phyloP scores from a whole-genome alignment of 768 basidiomycete species.

The Mycena galericulata region DNA sequence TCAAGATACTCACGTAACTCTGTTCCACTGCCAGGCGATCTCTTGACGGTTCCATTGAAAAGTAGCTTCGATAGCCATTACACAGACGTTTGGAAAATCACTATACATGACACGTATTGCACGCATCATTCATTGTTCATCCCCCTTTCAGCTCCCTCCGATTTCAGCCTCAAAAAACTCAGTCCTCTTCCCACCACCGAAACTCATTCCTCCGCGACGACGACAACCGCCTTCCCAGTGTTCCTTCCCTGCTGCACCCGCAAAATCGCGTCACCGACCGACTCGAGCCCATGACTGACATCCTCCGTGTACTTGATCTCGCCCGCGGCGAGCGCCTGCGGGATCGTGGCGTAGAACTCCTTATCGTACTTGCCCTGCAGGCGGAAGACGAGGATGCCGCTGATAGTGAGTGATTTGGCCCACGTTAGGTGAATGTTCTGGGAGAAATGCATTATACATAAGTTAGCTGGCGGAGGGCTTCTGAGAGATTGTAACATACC shows the following conservation, averaged over 20 bases:
- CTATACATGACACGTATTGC: no score
- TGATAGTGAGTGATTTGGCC: conserved; percentile 53
- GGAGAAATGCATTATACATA: background rate
- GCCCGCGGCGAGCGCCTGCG: conserved; percentile 54
- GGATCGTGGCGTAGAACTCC: conserved; percentile 57
- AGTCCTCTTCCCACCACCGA: no score
- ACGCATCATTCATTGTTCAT: no score
- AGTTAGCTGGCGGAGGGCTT: no score
- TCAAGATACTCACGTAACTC: no score
- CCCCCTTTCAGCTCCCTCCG: no score
- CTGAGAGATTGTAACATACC: no score
- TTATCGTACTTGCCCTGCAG: conserved; percentile 50
- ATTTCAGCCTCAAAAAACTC: no score
- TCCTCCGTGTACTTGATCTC: conserved; percentile 63
- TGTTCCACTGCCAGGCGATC: no score
- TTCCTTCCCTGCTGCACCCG: conserved; percentile 44
- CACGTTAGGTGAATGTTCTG: conserved; percentile 56
- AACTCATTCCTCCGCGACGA: conserved; percentile 11
- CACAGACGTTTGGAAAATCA: no score
- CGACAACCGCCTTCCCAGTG: conserved; percentile 36
- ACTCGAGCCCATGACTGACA: conserved; percentile 56
- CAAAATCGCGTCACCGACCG: conserved; percentile 46
- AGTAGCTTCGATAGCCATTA: no score
- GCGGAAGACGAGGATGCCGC: conserved; percentile 52
- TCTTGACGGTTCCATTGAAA: no score